These are phyloP conservation scores for Funneliformis mosseae DNA, from an alignment of 192 early-diverging fungal species.

Conservation along the genomic window DNA sequence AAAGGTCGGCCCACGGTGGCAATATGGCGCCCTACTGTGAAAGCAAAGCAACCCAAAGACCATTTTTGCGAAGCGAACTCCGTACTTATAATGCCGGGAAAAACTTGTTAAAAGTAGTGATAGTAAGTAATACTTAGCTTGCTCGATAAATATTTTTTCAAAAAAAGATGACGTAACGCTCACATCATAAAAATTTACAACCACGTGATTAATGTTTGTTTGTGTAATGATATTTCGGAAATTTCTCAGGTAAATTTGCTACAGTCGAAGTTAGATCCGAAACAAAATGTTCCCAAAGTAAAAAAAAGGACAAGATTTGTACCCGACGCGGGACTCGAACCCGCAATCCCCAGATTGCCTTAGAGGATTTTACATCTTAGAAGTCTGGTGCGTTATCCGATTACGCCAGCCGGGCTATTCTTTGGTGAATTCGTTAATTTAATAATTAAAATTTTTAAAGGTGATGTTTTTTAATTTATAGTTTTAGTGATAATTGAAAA, in stretches of 20 bases:
- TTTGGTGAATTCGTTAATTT: background rate
- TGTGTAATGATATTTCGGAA: background rate
- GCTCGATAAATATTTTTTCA: too few species aligned
- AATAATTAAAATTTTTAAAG: background rate
- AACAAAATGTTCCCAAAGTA: background rate
- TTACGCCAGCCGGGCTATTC: constrained; percentile 36
- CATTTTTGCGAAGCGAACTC: too few species aligned
- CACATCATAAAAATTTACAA: too few species aligned
- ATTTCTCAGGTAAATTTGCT: too few species aligned
- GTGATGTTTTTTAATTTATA: background rate
- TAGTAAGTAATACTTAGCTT: too few species aligned
- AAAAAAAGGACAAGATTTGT: background rate
- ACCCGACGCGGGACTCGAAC: constrained; percentile 38
- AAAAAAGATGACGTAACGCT: too few species aligned
- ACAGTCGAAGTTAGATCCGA: background rate
- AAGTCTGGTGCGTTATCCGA: constrained; percentile 38
- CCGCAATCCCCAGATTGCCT: constrained; percentile 36
- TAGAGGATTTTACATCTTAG: background rate
- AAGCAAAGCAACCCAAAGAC: too few species aligned
- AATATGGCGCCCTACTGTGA: too few species aligned
- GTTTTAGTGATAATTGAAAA: background rate
- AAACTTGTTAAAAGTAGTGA: too few species aligned
- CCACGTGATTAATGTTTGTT: background rate
- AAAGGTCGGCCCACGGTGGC: too few species aligned
- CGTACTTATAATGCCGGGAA: too few species aligned